Conservation (phyloP, 1,139 yeast genomes). For the Blastobotrys capitulatus region DNA sequence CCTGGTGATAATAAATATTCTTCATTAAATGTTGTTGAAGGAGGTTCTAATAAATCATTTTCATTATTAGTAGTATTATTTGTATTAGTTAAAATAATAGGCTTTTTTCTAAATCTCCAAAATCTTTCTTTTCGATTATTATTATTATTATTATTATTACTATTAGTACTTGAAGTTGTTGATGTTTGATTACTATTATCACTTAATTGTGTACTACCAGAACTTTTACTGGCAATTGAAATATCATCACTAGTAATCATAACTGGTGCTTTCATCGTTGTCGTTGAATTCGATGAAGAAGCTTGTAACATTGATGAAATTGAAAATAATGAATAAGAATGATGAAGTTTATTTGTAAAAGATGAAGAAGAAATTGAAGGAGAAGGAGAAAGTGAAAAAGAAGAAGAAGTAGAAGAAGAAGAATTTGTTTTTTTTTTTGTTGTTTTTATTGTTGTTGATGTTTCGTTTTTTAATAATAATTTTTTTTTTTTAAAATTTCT, state of each 20-base stretch:
- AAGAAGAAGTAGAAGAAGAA: background rate
- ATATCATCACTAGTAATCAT: background rate
- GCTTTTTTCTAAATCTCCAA: constrained; percentile 1
- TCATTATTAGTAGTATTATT: too few species aligned
- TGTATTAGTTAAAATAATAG: background rate
- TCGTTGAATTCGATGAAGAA: background rate
- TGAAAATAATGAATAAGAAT: background rate
- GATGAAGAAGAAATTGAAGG: background rate
- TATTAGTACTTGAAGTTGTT: background rate
- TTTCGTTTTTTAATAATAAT: background rate
- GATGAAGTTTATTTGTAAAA: background rate
- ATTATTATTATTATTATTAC: background rate
- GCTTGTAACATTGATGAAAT: background rate
- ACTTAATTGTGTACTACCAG: background rate
- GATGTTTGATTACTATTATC: background rate
- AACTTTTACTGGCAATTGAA: background rate
- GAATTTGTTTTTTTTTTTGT: background rate
- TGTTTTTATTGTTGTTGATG: background rate
- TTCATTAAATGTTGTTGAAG: background rate
- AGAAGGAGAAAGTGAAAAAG: background rate
- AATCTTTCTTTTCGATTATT: background rate
- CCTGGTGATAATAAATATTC: background rate
- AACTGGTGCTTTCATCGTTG: background rate
- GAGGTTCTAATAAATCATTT: background rate
- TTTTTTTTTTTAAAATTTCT: background rate